phyloP scores from a whole-genome alignment of 768 basidiomycete genomes.

The Termitomyces sp. region DNA sequence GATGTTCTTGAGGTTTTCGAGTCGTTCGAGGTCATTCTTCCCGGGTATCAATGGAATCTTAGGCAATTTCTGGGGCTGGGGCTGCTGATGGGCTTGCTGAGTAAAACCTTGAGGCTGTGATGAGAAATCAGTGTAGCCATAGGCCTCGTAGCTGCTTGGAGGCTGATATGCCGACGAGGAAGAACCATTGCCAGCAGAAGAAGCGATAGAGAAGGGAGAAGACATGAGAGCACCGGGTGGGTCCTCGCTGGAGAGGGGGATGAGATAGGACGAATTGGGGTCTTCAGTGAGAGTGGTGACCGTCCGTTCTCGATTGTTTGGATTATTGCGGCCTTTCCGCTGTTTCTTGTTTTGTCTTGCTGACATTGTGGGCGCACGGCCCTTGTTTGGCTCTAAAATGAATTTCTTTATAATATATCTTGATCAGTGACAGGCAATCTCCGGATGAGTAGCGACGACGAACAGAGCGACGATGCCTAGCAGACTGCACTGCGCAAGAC shows the following conservation, averaged over 20 bases:
- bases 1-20: constrained; percentile 67
- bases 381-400: constrained; percentile 13
- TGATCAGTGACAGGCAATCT: constrained; percentile 16
- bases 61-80: constrained; percentile 15
- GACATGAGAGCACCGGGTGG: constrained; percentile 32
- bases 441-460: constrained; percentile 8
- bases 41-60: constrained; percentile 28
- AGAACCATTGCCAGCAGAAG: constrained; percentile 22
- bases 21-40: constrained; percentile 63
- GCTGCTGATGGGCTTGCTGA: constrained; percentile 16
- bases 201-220: constrained; percentile 29
- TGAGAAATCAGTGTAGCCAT: constrained; percentile 23
- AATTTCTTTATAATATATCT: constrained; percentile 12
- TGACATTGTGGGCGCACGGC: constrained; percentile 36
- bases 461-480: constrained; percentile 1
- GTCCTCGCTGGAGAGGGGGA: constrained; percentile 48
- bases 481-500: background rate
- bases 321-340: constrained; percentile 43
- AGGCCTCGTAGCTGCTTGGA: constrained; percentile 28
- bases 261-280: constrained; percentile 46
- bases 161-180: constrained; percentile 26
- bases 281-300: constrained; percentile 62
- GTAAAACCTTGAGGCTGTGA: background rate
- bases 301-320: constrained; percentile 58
- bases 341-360: constrained; percentile 57